Evolutionary conservation across 805 yeast species (phyloP).

Genomic region (Grigorovia transvaalensis): DNA sequence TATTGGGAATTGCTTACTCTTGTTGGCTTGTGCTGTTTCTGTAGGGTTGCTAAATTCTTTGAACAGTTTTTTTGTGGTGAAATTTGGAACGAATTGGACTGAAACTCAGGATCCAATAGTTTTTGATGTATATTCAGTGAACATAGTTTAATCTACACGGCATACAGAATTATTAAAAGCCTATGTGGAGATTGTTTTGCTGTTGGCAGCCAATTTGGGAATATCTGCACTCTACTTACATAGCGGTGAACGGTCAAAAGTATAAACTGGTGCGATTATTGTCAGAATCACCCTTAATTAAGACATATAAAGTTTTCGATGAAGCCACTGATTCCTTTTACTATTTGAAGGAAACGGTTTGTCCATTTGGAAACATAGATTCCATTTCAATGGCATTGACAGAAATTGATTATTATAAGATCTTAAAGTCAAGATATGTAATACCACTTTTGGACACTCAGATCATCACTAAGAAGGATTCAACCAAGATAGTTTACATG

Average conservation of each 20-base stretch:
- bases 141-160: neutral
- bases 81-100: no score
- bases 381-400: conserved; percentile 63
- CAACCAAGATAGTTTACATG: conserved; percentile 67
- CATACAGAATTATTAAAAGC: neutral
- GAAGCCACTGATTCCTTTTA: conserved; percentile 26
- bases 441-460: conserved; percentile 62
- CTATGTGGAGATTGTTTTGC: conserved; percentile 16
- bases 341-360: conserved; percentile 64
- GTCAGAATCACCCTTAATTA: conserved; percentile 87
- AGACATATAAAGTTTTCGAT: conserved; percentile 65
- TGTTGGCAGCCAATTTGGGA: conserved; percentile 33
- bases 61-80: no score
- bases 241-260: conserved; percentile 44
- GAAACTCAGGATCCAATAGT: no score
- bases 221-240: conserved; percentile 33
- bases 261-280: conserved; percentile 60
- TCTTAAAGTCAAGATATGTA: conserved; percentile 58
- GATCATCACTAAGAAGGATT: conserved; percentile 64
- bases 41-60: no score
- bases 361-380: conserved; percentile 70
- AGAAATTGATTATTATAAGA: conserved; percentile 67
- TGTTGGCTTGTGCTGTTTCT: no score
- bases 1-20: no score
- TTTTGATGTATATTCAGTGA: no score